Evolutionary conservation across 2,329 filamentous ascomycete genomes (phyloP).

Genomic region (Myriosclerotinia duriaeana): DNA sequence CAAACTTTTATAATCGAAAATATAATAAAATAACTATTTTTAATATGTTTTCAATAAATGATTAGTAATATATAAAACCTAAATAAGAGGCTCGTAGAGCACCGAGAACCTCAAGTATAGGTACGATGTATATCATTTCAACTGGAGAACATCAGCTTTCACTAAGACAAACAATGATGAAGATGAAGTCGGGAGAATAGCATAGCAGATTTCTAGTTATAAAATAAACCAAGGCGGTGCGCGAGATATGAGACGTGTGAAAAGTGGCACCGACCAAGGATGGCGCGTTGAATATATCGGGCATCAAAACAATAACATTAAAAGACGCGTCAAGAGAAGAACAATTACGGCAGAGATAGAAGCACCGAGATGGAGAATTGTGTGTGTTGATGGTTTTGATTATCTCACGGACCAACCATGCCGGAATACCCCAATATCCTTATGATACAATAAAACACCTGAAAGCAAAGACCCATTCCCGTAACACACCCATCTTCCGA

Average conservation of each 20-base stretch:
- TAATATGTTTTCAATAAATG: no score
- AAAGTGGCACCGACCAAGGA: background rate
- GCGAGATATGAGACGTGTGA: background rate
- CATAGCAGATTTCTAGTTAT: background rate
- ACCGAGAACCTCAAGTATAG: background rate
- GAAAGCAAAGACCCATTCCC: slow-evolving; percentile 35
- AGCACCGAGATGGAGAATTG: slow-evolving; percentile 2
- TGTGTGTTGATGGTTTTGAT: slow-evolving; percentile 26
- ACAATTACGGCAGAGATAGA: background rate
- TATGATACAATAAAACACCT: slow-evolving; percentile 40
- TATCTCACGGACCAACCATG: slow-evolving; percentile 35
- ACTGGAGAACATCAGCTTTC: background rate
- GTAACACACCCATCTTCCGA: slow-evolving; percentile 31
- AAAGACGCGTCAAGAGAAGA: background rate
- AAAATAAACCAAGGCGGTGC: background rate
- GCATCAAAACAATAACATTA: background rate
- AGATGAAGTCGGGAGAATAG: background rate
- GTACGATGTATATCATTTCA: background rate
- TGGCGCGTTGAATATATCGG: background rate
- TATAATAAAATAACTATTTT: no score
- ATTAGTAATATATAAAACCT: no score
- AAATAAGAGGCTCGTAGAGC: background rate
- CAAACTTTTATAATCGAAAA: no score
- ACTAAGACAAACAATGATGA: background rate
- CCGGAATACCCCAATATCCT: slow-evolving; percentile 33